Conservation (phyloP, 441 rosid species). For the Brassica balearica region DNA sequence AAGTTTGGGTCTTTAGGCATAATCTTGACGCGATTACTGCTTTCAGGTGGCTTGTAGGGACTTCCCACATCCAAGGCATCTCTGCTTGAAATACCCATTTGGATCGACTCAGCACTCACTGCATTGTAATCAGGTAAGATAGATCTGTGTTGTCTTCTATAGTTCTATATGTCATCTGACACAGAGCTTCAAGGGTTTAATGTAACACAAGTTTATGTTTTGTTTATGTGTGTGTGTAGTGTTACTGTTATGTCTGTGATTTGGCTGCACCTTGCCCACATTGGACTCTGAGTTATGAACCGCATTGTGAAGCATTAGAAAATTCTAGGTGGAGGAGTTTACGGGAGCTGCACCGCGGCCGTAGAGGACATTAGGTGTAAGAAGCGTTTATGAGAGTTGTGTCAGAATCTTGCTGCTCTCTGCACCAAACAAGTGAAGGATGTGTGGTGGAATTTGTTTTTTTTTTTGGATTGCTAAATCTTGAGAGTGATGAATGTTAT, state of each 20-base stretch:
- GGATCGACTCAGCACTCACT: neutral
- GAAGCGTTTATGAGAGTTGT: neutral
- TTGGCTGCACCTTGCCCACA: constrained; percentile 5
- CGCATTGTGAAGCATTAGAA: neutral
- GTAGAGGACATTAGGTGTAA: neutral
- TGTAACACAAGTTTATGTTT: neutral
- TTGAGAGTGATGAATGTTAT: neutral
- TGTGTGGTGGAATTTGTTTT: neutral
- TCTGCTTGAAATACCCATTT: neutral
- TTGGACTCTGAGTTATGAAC: neutral
- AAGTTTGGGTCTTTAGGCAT: neutral
- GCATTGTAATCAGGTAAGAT: neutral
- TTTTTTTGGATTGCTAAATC: neutral
- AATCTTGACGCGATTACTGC: too few relatives aligned
- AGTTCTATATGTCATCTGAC: neutral
- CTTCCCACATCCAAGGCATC: neutral
- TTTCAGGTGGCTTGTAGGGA: neutral
- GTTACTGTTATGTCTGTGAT: neutral
- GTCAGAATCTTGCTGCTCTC: neutral
- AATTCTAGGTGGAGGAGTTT: neutral
- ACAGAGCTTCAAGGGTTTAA: neutral
- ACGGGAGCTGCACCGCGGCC: neutral
- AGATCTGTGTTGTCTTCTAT: neutral
- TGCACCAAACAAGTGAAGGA: neutral
- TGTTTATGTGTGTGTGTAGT: neutral